phyloP scores from a whole-genome alignment of 2,329 filamentous ascomycete genomes.

The Fusarium sp. region DNA sequence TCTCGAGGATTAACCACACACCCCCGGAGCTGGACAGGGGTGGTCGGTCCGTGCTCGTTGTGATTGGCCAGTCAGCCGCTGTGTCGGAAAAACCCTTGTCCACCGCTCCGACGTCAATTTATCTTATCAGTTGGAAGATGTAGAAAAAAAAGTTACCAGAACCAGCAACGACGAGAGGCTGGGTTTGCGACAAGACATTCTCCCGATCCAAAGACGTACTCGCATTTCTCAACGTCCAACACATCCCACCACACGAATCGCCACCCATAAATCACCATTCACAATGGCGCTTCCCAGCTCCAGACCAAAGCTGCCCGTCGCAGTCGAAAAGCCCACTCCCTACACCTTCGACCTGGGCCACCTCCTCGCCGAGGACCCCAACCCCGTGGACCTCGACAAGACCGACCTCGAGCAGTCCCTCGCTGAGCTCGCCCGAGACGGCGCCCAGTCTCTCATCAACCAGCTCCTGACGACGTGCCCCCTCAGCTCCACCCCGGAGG shows the following conservation, averaged over 20 bases:
- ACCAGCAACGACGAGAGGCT: constrained; percentile 18
- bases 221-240: background rate
- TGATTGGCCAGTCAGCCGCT: constrained; percentile 32
- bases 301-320: constrained; percentile 68
- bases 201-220: background rate
- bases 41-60: background rate
- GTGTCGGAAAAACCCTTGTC: constrained; percentile 41
- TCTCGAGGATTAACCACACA: constrained; percentile 43
- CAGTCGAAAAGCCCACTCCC: constrained; percentile 84
- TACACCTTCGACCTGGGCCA: constrained; percentile 95
- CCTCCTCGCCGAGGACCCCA: constrained; percentile 87
- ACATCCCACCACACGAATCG: background rate
- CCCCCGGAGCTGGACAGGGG: constrained; percentile 29
- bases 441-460: constrained; percentile 92
- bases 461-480: constrained; percentile 92
- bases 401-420: constrained; percentile 74
- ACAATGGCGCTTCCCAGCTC: constrained; percentile 53
- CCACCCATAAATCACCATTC: background rate
- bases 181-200: constrained; percentile 15
- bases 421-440: constrained; percentile 82
- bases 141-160: constrained; percentile 41
- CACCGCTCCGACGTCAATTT: constrained; percentile 41
- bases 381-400: constrained; percentile 74
- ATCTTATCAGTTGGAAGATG: constrained; percentile 40
- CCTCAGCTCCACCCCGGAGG: constrained; percentile 74